Conservation (phyloP, 768 basidiomycete species). For the Kwoniella sp. region DNA sequence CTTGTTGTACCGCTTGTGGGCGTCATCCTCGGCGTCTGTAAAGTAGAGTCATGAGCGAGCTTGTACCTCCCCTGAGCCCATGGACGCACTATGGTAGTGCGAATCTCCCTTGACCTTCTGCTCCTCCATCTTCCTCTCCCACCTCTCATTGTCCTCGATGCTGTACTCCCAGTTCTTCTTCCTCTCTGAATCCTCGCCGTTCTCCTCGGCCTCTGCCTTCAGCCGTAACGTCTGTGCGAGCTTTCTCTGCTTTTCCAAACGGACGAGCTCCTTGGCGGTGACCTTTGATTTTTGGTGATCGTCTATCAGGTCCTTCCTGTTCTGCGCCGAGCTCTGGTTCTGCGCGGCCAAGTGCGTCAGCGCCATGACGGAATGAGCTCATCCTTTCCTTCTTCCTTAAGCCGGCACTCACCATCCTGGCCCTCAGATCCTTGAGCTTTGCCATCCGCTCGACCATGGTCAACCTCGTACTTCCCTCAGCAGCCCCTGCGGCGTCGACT, state of each 20-base stretch:
- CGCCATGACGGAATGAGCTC: no score
- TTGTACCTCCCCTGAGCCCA: neutral
- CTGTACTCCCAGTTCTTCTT: constrained; percentile 93
- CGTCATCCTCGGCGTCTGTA: constrained; percentile 83
- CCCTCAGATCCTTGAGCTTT: constrained; percentile 70
- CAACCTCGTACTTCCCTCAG: constrained; percentile 18
- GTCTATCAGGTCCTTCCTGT: constrained; percentile 77
- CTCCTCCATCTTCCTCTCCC: constrained; percentile 73
- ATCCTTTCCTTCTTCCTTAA: no score
- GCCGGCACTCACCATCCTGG: constrained; percentile 71
- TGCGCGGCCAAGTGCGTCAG: constrained; percentile 51
- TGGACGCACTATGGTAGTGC: constrained; percentile 76
- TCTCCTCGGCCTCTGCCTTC: constrained; percentile 83
- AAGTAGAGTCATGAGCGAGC: neutral
- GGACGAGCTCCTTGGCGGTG: constrained; percentile 70
- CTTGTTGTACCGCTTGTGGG: constrained; percentile 84
- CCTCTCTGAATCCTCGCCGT: constrained; percentile 85
- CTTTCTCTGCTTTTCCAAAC: constrained; percentile 83
- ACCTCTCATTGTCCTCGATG: constrained; percentile 89
- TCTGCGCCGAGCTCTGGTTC: constrained; percentile 73
- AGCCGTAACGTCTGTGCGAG: constrained; percentile 78
- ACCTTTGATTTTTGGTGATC: constrained; percentile 75
- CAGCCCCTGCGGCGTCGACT: constrained; percentile 14
- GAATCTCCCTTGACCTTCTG: constrained; percentile 66
- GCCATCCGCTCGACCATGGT: constrained; percentile 68